These are phyloP conservation scores for Echinochloa phyllopogon DNA, from an alignment of 176 grass and related monocot species.

Conservation along the genomic window DNA sequence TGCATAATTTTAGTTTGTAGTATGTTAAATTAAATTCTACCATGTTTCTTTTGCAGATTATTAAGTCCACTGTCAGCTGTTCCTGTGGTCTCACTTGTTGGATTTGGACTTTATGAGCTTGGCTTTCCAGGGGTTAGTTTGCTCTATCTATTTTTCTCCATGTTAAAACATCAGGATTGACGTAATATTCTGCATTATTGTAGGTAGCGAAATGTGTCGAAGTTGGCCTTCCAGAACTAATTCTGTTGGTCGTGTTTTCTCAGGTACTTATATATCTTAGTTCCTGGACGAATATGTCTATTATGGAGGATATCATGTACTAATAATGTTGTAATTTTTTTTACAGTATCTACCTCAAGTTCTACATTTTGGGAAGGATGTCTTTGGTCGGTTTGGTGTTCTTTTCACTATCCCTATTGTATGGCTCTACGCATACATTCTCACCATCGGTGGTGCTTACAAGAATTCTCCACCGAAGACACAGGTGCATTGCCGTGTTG, in stretches of 20 bases:
- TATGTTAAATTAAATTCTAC: background rate
- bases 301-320: background rate
- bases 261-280: conserved; percentile 57
- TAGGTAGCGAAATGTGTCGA: conserved; percentile 98
- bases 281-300: background rate
- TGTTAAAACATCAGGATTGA: conserved; percentile 7
- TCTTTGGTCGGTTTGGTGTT: conserved; percentile 73
- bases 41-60: conserved; percentile 46
- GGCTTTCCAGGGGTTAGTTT: conserved; percentile 91
- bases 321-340: conserved; percentile 23
- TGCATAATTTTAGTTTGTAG: conserved; percentile 21
- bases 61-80: conserved; percentile 86
- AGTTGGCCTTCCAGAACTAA: conserved; percentile 79
- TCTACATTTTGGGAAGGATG: conserved; percentile 51
- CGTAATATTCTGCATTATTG: background rate
- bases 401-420: conserved; percentile 84
- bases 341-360: conserved; percentile 74
- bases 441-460: conserved; percentile 90
- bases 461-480: conserved; percentile 69
- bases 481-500: conserved; percentile 86
- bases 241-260: conserved; percentile 75
- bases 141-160: background rate
- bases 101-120: conserved; percentile 97
- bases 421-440: conserved; percentile 89
- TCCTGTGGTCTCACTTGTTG: conserved; percentile 81